A percentile compares a stretch with the other conserved stretches of the same genome.
Evolutionary conservation across 2,329 filamentous ascomycete genomes (phyloP).

Genomic region (Verruconis gallopava): DNA sequence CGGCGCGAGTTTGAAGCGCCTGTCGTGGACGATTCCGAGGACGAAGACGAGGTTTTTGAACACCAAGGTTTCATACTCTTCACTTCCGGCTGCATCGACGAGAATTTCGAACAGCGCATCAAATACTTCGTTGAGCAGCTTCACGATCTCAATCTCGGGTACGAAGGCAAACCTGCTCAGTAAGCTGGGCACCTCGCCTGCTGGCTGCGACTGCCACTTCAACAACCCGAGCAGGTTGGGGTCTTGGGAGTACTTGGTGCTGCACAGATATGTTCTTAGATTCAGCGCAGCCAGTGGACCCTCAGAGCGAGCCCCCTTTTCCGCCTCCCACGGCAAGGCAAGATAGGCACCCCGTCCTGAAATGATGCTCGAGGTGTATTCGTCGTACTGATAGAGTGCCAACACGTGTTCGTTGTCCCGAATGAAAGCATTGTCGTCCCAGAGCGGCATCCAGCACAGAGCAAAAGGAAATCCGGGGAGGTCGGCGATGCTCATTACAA

Average conservation of each 20-base stretch:
- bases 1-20: conserved; percentile 81
- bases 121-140: conserved; percentile 78
- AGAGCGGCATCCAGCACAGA: conserved; percentile 82
- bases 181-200: conserved; percentile 58
- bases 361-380: conserved; percentile 65
- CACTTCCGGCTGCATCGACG: conserved; percentile 79
- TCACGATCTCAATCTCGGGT: conserved; percentile 94
- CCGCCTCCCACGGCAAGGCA: conserved; percentile 66
- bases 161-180: conserved; percentile 83
- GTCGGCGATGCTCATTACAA: conserved; percentile 83
- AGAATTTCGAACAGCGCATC: conserved; percentile 84
- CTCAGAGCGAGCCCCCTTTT: conserved; percentile 59
- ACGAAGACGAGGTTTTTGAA: conserved; percentile 85
- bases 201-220: conserved; percentile 68
- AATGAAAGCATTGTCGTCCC: conserved; percentile 83
- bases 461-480: conserved; percentile 81
- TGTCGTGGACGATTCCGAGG: conserved; percentile 84
- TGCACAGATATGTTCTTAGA: conserved; percentile 78
- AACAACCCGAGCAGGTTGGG: conserved; percentile 70
- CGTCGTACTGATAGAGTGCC: conserved; percentile 81
- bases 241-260: conserved; percentile 89
- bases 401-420: conserved; percentile 72
- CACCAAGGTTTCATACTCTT: conserved; percentile 83
- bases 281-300: conserved; percentile 69
- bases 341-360: conserved; percentile 76